Evolutionary conservation across 768 basidiomycete species (phyloP).

Genomic region (Ephemerocybe angulata): DNA sequence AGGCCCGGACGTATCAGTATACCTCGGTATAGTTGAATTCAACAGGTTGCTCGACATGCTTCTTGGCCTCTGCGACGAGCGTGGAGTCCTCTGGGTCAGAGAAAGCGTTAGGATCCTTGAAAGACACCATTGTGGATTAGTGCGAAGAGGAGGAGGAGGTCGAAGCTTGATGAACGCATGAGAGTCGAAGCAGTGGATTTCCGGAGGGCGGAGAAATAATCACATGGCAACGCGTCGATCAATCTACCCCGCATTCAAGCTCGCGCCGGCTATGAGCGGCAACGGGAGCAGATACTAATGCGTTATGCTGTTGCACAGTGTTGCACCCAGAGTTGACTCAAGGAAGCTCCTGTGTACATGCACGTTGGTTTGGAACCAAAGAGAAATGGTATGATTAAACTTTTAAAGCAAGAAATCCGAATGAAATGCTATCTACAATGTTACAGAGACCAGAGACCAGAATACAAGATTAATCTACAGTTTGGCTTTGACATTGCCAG

Average conservation of each 20-base stretch:
- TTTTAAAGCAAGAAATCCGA: neutral
- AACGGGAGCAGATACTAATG: no score
- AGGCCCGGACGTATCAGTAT: no score
- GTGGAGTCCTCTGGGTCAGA: constrained; percentile 79
- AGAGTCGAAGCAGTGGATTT: constrained; percentile 4
- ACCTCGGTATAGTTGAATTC: constrained; percentile 77
- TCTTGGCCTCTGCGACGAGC: constrained; percentile 81
- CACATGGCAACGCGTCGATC: constrained; percentile 15
- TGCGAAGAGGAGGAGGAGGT: neutral
- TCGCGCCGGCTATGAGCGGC: neutral
- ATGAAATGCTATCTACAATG: neutral
- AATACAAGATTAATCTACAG: constrained; percentile 31
- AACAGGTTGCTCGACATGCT: constrained; percentile 44
- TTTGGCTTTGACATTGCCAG: constrained; percentile 43
- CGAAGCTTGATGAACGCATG: neutral
- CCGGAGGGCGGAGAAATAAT: constrained; percentile 7
- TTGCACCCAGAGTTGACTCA: neutral
- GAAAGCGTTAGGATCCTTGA: constrained; percentile 49
- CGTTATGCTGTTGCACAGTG: neutral
- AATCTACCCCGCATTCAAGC: neutral
- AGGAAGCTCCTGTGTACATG: neutral
- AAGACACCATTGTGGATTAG: constrained; percentile 34
- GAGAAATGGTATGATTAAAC: neutral
- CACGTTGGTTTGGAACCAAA: neutral
- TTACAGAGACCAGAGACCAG: neutral